Evolutionary conservation across 1,284 basidiomycete species (phyloP), one percentile per base, ranked within the genome.

Genomic region (Pyrrhoderma noxium): DNA sequence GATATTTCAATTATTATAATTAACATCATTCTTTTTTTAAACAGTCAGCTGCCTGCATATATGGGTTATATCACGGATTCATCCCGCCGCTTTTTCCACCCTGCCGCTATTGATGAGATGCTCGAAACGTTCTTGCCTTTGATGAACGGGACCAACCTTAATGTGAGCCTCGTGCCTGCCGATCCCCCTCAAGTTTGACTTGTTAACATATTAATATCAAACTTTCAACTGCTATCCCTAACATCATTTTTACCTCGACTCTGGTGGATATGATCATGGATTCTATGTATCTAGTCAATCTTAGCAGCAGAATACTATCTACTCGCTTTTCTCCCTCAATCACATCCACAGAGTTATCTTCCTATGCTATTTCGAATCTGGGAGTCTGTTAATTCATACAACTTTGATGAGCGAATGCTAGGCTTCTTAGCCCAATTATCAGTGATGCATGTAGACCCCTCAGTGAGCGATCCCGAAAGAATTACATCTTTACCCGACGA

Each of bases 51-150:
- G 19, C 79, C 85, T n/a, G 86, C 80, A 72, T 86, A 79, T 56
- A 85, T 93, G 73, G 85, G 92, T 22, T 90, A 88, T 63, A 77
- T 97, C 55, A 89, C 92, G 34, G 86, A 92, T 58, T 77, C 77
- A 58, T 77, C 82, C 37, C 84, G 89, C 58, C 76, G 89, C 41
- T 97, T 97, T 75, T 98, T 94, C 68, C 85, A 93, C 59, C 89
- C 93, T 8, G 79, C 82, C 47, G 89, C 92, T 45, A 87, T 89
- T 43, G 83, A 89, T 58, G 88, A 90, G 57, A 98, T 99, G 90
- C 81, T 99, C 22, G 74, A 80, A 25, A 81, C 78, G 7, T 89
- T 93, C 61, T 68, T 93, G 21, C 90, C 87, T 7, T 70, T 72
- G 54, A 75, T 94, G 56, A 87, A 93, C 61, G 85, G 85, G 31